phyloP scores from a whole-genome alignment of 2,329 filamentous ascomycete genomes.

The Lojkania enalia region DNA sequence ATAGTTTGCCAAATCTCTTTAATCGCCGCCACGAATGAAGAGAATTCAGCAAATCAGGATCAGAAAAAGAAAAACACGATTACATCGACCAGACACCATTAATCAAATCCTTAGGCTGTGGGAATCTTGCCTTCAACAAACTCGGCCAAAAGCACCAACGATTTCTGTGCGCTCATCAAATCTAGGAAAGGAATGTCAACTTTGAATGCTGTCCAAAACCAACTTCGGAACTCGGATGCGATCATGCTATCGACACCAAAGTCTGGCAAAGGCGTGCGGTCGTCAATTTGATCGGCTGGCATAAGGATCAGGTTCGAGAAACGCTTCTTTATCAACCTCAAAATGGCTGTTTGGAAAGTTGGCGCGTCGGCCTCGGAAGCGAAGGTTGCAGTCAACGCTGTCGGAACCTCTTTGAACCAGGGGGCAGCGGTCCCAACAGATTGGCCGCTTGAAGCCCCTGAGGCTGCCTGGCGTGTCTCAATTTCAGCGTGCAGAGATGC shows the following conservation, averaged over 20 bases:
- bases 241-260: conserved; percentile 14
- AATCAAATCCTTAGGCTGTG: too few species aligned
- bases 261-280: conserved; percentile 9
- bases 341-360: conserved; percentile 1
- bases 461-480: too few species aligned
- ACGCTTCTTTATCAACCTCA: conserved; percentile 6
- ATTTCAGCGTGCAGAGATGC: too few species aligned
- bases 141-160: conserved; percentile 6
- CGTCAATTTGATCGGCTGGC: conserved; percentile 8
- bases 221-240: conserved; percentile 10
- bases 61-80: too few species aligned
- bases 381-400: too few species aligned
- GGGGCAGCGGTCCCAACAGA: too few species aligned
- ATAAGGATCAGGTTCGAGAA: conserved; percentile 13
- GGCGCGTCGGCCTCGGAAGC: not conserved
- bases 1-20: too few species aligned
- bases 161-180: conserved; percentile 8
- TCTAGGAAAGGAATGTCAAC: conserved; percentile 12
- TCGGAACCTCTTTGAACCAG: too few species aligned
- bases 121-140: conserved; percentile 9
- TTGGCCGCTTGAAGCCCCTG: too few species aligned
- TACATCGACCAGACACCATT: too few species aligned
- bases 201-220: conserved; percentile 9
- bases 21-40: too few species aligned
- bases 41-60: too few species aligned